Evolutionary conservation across 2,329 filamentous ascomycete species (phyloP).

Genomic region (Akanthomyces dipterigenus): DNA sequence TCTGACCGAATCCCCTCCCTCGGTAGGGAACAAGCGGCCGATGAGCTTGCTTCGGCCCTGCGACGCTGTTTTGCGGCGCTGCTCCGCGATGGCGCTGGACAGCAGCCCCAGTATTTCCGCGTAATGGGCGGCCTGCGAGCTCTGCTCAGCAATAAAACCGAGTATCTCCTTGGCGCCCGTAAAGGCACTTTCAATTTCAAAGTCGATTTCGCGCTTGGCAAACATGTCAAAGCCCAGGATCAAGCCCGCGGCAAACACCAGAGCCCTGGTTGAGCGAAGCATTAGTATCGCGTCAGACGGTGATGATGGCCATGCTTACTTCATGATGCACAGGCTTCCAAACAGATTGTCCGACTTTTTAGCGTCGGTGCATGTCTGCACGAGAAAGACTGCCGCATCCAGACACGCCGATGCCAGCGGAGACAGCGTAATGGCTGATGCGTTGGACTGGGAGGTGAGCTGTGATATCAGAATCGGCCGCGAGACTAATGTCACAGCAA

Average conservation of each 20-base stretch:
- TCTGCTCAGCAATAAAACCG: constrained; percentile 38
- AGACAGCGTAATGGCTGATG: constrained; percentile 20
- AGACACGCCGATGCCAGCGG: constrained; percentile 46
- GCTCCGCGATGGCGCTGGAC: constrained; percentile 36
- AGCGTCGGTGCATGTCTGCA: constrained; percentile 46
- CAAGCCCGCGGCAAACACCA: constrained; percentile 50
- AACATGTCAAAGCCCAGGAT: constrained; percentile 52
- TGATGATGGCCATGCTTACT: constrained; percentile 32
- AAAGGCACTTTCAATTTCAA: constrained; percentile 43
- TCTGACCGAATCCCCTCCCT: not conserved
- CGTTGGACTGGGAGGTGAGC: constrained; percentile 32
- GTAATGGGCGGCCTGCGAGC: constrained; percentile 51
- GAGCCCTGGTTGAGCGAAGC: constrained; percentile 30
- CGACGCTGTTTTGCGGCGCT: constrained; percentile 23
- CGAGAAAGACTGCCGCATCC: constrained; percentile 48
- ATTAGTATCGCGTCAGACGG: not conserved
- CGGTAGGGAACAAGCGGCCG: constrained; percentile 20
- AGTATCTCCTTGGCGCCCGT: constrained; percentile 43
- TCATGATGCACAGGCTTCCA: constrained; percentile 53
- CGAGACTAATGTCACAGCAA: constrained; percentile 50
- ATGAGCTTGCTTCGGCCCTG: constrained; percentile 23
- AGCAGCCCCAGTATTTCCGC: constrained; percentile 46
- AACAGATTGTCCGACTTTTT: constrained; percentile 36
- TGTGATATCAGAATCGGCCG: constrained; percentile 48
- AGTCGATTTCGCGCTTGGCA: constrained; percentile 37